A percentile compares a stretch with the other conserved stretches of the same genome.
phyloP scores from a whole-genome alignment of 257 asterid species.

The Solanum stenotomum region DNA sequence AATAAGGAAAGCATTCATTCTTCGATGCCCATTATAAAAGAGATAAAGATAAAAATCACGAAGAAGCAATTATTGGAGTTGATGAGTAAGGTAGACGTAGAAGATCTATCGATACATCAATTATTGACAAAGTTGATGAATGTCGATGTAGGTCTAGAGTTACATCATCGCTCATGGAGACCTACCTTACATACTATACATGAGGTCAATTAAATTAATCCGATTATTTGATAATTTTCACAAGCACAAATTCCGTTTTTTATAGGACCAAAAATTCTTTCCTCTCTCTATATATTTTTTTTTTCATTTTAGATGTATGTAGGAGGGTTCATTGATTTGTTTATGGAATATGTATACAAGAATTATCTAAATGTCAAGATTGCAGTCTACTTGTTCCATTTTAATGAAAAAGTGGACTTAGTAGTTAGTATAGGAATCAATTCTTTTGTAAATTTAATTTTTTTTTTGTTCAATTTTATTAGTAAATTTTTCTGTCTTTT shows the following conservation, averaged over 20 bases:
- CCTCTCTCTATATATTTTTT: not conserved
- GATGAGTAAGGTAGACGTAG: conserved; percentile 11
- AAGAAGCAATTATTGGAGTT: conserved; percentile 46
- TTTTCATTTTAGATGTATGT: not conserved
- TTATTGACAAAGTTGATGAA: conserved; percentile 21
- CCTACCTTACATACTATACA: conserved; percentile 46
- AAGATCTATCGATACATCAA: conserved; percentile 26
- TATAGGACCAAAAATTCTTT: too few species aligned
- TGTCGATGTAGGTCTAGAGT: conserved; percentile 10
- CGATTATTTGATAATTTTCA: too few species aligned
- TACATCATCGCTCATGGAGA: conserved; percentile 18
- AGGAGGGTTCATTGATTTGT: not conserved
- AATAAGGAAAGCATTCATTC: not conserved
- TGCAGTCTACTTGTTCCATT: not conserved
- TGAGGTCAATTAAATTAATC: conserved; percentile 1
- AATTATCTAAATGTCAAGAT: too few species aligned
- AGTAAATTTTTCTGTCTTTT: not conserved
- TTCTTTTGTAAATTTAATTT: not conserved
- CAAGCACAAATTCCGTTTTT: too few species aligned
- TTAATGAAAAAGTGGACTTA: not conserved
- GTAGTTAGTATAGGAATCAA: not conserved
- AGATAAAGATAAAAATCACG: conserved; percentile 46
- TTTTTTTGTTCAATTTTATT: too few species aligned
- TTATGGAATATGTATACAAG: not conserved
- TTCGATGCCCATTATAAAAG: not conserved